Percentiles rank a stretch among this genome's conserved stretches.
Evolutionary conservation across 371 early-diverging fungal genomes (phyloP).

Genomic region (Funneliformis caledonium): DNA sequence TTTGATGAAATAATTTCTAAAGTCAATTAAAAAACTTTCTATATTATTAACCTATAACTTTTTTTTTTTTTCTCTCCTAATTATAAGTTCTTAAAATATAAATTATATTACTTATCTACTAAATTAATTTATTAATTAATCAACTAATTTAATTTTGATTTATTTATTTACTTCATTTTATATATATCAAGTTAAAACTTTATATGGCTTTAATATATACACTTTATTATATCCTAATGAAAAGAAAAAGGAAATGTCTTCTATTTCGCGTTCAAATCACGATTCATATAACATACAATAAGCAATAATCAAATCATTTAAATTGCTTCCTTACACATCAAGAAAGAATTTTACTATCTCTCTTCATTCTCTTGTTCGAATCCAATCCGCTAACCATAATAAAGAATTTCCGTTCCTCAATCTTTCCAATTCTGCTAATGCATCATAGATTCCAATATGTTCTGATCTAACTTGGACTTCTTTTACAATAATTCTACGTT

Average conservation of each 20-base stretch:
- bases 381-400: constrained; percentile 4
- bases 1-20: too few species aligned
- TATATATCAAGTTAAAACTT: not conserved
- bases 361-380: not conserved
- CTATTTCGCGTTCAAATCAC: not conserved
- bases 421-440: not conserved
- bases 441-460: not conserved
- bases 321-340: not conserved
- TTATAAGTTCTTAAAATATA: too few species aligned
- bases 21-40: too few species aligned
- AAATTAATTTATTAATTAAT: too few species aligned
- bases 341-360: not conserved
- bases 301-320: not conserved
- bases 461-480: constrained; percentile 7
- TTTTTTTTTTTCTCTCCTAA: too few species aligned
- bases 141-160: too few species aligned
- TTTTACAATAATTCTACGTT: constrained; percentile 20
- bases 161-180: too few species aligned
- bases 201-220: not conserved
- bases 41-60: too few species aligned
- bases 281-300: too few species aligned
- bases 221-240: not conserved
- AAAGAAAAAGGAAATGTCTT: not conserved
- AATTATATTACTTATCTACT: too few species aligned
- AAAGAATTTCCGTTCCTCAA: constrained; percentile 2